Conservation (phyloP, 1,139 yeast species). For the Barnettozyma hawaiiensis region DNA sequence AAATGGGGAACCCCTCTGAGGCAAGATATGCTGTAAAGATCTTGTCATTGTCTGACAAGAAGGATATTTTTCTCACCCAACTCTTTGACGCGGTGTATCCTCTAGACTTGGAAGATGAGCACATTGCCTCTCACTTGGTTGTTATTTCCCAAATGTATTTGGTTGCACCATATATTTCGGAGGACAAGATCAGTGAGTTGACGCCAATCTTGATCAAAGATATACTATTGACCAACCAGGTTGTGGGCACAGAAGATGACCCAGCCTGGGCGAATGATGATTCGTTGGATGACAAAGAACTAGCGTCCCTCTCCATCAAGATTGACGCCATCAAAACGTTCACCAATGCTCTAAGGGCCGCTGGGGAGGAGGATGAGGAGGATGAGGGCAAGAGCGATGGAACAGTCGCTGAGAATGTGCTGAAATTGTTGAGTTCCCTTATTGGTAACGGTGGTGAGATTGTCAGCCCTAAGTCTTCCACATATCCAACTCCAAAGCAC, state of each 20-base stretch:
- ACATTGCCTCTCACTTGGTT: constrained; percentile 53
- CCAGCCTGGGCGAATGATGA: constrained; percentile 48
- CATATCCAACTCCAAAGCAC: constrained; percentile 58
- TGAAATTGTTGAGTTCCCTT: constrained; percentile 60
- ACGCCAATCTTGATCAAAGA: constrained; percentile 58
- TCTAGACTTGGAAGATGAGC: constrained; percentile 33
- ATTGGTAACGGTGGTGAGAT: constrained; percentile 83
- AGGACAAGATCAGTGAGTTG: constrained; percentile 50
- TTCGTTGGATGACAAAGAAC: constrained; percentile 32
- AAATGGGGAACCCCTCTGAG: constrained; percentile 52
- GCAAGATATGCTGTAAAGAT: constrained; percentile 64
- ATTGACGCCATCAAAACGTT: constrained; percentile 53
- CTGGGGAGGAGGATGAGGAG: constrained; percentile 30
- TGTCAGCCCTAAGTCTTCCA: constrained; percentile 40
- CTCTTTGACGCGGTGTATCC: constrained; percentile 47
- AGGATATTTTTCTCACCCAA: constrained; percentile 36
- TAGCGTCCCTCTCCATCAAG: constrained; percentile 39
- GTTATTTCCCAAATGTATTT: constrained; percentile 56
- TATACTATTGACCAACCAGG: constrained; percentile 47
- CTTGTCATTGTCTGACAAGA: constrained; percentile 42
- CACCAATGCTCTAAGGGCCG: constrained; percentile 55
- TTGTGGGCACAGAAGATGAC: constrained; percentile 28
- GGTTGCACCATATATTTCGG: constrained; percentile 47
- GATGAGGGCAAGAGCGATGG: constrained; percentile 31
- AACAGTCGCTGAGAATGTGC: constrained; percentile 51